phyloP scores from a whole-genome alignment of 768 basidiomycete genomes.

The Amanita phalloides region DNA sequence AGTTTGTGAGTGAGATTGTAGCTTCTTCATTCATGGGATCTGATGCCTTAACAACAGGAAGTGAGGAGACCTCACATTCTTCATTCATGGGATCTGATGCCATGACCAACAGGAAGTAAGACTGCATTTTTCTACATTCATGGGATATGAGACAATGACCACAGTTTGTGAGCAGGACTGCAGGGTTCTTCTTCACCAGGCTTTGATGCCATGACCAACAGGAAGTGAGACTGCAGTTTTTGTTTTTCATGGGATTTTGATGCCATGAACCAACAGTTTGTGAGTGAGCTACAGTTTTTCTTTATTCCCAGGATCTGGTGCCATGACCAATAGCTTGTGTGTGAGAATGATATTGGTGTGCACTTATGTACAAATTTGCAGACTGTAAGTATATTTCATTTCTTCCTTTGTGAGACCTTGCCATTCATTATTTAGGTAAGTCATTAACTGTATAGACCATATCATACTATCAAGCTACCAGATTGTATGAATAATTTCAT shows the following conservation, averaged over 20 bases:
- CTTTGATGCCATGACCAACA: constrained; percentile 6
- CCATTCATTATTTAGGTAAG: too few species aligned
- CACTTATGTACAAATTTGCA: too few species aligned
- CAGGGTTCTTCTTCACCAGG: not conserved
- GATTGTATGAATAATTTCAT: too few species aligned
- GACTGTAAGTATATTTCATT: too few species aligned
- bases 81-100: not conserved
- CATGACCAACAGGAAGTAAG: not conserved
- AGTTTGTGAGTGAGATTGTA: not conserved
- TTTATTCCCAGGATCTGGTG: constrained; percentile 5
- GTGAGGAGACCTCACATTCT: not conserved
- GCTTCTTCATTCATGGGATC: constrained; percentile 4
- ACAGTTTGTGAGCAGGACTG: not conserved
- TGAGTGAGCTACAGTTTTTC: not conserved
- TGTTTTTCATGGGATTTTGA: not conserved
- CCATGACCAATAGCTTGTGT: not conserved
- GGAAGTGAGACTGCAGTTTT: not conserved
- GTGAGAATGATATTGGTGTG: not conserved
- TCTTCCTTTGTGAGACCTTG: too few species aligned
- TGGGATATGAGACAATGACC: not conserved
- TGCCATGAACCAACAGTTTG: not conserved
- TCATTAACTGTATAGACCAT: too few species aligned
- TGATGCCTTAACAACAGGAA: not conserved
- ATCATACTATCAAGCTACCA: too few species aligned
- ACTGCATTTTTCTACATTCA: not conserved